A percentile compares a stretch with the other conserved stretches of the same genome.
Conservation (phyloP, 768 basidiomycete genomes). For the Russula brevipes region DNA sequence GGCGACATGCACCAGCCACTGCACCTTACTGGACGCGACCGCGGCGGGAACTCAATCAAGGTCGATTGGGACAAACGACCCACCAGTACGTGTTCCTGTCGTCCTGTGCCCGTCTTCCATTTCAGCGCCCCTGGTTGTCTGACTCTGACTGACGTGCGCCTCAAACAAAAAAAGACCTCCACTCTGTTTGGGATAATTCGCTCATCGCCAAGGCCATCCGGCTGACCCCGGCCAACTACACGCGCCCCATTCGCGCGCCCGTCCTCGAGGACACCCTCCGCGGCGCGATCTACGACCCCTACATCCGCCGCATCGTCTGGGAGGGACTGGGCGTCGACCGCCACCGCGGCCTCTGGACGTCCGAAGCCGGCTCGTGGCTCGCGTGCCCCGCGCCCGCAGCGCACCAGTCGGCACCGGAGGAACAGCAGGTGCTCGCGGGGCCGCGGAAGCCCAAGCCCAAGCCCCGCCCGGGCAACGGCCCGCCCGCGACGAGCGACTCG, state of each 20-base stretch:
- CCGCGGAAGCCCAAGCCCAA: background rate
- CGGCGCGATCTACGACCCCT: conserved; percentile 82
- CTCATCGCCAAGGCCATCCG: conserved; percentile 82
- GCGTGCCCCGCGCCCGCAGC: conserved; percentile 45
- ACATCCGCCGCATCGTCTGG: conserved; percentile 79
- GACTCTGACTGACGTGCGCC: no score
- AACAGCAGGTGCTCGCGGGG: background rate
- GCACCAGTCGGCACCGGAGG: background rate
- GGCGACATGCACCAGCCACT: conserved; percentile 94
- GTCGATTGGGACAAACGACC: conserved; percentile 67
- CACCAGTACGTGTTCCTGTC: conserved; percentile 51
- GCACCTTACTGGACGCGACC: conserved; percentile 81
- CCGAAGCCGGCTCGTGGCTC: conserved; percentile 61
- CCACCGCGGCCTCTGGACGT: conserved; percentile 41
- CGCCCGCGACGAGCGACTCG: conserved; percentile 40
- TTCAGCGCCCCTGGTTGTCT: background rate
- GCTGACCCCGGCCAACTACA: conserved; percentile 69
- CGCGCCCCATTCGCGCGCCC: conserved; percentile 59
- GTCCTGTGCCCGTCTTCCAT: background rate
- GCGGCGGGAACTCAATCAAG: conserved; percentile 80
- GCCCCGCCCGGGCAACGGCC: conserved; percentile 8
- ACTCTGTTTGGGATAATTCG: conserved; percentile 81
- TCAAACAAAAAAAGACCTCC: conserved; percentile 49
- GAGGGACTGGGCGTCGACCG: conserved; percentile 62
- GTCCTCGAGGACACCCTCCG: conserved; percentile 63